Conservation (phyloP, 441 rosid species). For the Bruguiera hainesii region DNA sequence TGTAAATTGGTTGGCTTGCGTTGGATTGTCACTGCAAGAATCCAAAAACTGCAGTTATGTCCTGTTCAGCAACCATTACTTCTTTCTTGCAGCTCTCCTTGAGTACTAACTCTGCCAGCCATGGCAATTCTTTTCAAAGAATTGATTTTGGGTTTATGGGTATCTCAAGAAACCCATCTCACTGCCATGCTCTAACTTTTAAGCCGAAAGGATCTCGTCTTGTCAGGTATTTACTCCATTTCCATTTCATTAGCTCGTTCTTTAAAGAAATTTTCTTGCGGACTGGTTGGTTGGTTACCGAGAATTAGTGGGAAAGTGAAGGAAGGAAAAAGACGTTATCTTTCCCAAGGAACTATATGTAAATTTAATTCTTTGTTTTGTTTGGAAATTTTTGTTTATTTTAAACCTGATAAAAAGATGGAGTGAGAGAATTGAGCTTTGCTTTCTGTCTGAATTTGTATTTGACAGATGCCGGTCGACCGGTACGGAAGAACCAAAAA, state of each 20-base stretch:
- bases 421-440: not conserved
- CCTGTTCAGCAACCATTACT: conserved; percentile 10
- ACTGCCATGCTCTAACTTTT: conserved; percentile 9
- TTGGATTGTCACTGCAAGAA: not conserved
- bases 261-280: not conserved
- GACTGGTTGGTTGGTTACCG: conserved; percentile 2
- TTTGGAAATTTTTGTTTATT: not conserved
- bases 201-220: conserved; percentile 32
- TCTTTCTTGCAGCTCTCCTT: conserved; percentile 19
- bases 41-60: conserved; percentile 5
- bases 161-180: conserved; percentile 22
- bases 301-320: not conserved
- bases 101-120: conserved; percentile 4
- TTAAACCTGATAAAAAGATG: not conserved
- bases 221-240: conserved; percentile 27
- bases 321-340: not conserved
- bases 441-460: not conserved
- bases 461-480: conserved; percentile 63
- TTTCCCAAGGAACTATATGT: not conserved
- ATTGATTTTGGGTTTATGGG: conserved; percentile 30
- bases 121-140: conserved; percentile 25
- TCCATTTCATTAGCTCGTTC: not conserved
- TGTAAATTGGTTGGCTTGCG: not conserved
- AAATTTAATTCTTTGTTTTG: not conserved
- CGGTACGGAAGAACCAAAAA: conserved; percentile 48